Evolutionary conservation across 768 basidiomycete species (phyloP), one percentile per base, ranked within the genome.

Genomic region (Pisolithus microcarpus): DNA sequence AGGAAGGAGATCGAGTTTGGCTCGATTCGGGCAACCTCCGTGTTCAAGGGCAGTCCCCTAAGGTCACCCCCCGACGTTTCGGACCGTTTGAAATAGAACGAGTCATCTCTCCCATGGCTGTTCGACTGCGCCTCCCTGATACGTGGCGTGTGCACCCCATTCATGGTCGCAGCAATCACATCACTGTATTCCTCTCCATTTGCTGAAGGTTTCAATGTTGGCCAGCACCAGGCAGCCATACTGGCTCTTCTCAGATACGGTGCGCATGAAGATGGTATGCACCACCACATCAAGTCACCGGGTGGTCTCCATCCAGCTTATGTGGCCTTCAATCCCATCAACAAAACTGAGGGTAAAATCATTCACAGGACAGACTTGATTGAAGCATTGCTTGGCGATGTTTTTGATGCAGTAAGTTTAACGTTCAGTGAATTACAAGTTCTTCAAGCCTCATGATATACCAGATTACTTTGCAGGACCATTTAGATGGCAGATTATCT

Each of bases 401-500:
- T 52, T 24, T 47, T 52, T 42, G 51, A 52, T 43, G 45, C 51
- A 2, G 51, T 52, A 39, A 5, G 37, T 42, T 24, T 26, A 30
- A 23, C 15, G 21, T 30, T 46, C 28, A 46, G 16, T 7, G 28
- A 19, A 21, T 37, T 37, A n/a, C 36, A 21, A 2, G 21, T 2
- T n/a, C 31, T 4, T 8, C 34, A 16, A 34, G 5, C 31, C n/a
- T 21, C 28, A 28, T 28, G 28, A 28, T 39, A 18, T 39, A 18
- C n/a, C 18, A 54, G 53, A 38, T 54, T 42, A 49, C 49, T 10
- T 8, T 36, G 36, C 49, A 50, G 21, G 53, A 54, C 42, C 6
- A 11, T 38, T 49, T 54, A 28, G 49, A 54, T 15, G 43, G 49
- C 16, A 38, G 49, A 9, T 45, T 54, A 11, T 50, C 53, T 13